phyloP scores from a whole-genome alignment of 1,284 basidiomycete genomes.

The Malassezia yamatoensis region DNA sequence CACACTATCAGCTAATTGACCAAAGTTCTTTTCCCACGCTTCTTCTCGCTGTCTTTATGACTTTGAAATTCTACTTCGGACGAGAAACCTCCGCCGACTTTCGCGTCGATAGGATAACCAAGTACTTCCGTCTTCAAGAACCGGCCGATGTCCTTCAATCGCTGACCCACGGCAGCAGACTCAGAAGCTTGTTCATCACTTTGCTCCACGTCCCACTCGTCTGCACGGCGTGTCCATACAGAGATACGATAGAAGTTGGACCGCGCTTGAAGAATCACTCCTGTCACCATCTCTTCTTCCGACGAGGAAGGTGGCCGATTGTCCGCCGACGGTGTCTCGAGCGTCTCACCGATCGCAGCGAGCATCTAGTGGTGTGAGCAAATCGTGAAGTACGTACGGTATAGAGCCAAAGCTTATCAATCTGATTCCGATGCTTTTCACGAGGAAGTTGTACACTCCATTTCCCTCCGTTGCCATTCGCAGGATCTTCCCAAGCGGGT shows the following conservation, averaged over 20 bases:
- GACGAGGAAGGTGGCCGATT: constrained; percentile 21
- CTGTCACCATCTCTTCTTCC: constrained; percentile 38
- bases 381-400: constrained; percentile 50
- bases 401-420: constrained; percentile 96
- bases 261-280: constrained; percentile 86
- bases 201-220: constrained; percentile 56
- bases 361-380: constrained; percentile 29
- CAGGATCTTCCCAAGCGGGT: constrained; percentile 83
- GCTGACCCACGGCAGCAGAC: constrained; percentile 56
- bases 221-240: constrained; percentile 73
- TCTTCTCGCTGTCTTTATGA: constrained; percentile 62
- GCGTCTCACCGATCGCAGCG: constrained; percentile 44
- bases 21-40: constrained; percentile 56
- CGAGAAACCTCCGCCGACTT: constrained; percentile 60
- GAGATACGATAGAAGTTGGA: constrained; percentile 92
- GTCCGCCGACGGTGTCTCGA: constrained; percentile 35
- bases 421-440: constrained; percentile 72
- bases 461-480: constrained; percentile 92
- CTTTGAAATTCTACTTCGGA: constrained; percentile 45
- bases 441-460: constrained; percentile 96
- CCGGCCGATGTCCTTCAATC: constrained; percentile 64
- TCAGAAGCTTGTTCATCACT: constrained; percentile 48
- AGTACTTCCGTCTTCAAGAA: constrained; percentile 87
- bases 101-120: constrained; percentile 64
- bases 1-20: constrained; percentile 1